phyloP scores from a whole-genome alignment of 495 filamentous ascomycete species.

The Aspergillus heteromorphus region DNA sequence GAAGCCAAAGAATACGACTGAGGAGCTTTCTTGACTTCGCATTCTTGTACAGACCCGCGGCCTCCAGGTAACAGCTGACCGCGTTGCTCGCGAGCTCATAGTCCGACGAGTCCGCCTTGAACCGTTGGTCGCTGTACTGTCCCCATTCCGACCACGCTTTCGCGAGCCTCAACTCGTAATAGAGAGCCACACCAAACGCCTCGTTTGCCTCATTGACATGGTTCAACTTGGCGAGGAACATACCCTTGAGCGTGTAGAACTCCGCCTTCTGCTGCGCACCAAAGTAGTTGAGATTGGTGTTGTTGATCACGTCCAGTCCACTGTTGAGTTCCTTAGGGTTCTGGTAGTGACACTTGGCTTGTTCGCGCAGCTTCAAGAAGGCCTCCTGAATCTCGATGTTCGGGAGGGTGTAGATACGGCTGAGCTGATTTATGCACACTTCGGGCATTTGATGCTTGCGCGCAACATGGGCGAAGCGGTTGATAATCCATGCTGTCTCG shows the following conservation, averaged over 20 bases:
- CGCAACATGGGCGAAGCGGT: constrained; percentile 95
- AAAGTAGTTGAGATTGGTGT: constrained; percentile 98
- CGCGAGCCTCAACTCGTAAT: constrained; percentile 87
- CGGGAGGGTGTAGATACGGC: constrained; percentile 94
- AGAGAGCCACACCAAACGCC: constrained; percentile 89
- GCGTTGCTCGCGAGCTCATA: constrained; percentile 80
- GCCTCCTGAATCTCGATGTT: constrained; percentile 99
- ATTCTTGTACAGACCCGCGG: constrained; percentile 91
- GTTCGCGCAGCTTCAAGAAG: constrained; percentile 93
- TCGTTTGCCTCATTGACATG: constrained; percentile 86
- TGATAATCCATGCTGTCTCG: constrained; percentile 99
- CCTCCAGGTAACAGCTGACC: constrained; percentile 92
- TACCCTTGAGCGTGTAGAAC: constrained; percentile 98
- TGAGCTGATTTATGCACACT: constrained; percentile 93
- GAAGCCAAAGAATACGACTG: constrained; percentile 91
- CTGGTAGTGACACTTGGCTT: constrained; percentile 98
- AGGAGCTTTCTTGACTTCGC: constrained; percentile 93
- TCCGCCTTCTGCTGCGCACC: constrained; percentile 93
- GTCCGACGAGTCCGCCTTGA: constrained; percentile 80
- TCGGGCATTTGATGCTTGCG: constrained; percentile 95
- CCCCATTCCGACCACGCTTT: constrained; percentile 99
- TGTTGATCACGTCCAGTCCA: constrained; percentile 97
- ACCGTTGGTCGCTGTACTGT: constrained; percentile 91
- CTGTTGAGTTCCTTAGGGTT: constrained; percentile 84
- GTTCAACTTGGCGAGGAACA: constrained; percentile 93